Evolutionary conservation across 306 rosid genomes (phyloP), one percentile per base, ranked within the genome.

Genomic region (Ormosia semicastrata): DNA sequence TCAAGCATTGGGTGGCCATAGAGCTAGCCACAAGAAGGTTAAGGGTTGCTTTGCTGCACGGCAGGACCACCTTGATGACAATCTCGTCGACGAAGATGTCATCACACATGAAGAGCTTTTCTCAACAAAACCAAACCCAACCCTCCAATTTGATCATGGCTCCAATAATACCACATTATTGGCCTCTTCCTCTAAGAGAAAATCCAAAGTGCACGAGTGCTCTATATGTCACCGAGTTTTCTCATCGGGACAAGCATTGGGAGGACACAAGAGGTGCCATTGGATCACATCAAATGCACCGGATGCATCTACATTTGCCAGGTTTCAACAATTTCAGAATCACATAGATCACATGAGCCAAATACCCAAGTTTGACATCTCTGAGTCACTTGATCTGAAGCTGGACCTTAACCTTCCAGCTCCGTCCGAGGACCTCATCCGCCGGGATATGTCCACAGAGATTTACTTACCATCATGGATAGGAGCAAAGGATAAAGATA

Each of bases 21-120:
- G 99, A 65, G 99, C 99, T 0, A 92, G 97, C 87, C 98, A 95
- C 83, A 95, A 95, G 81, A 95, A 95, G 37, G 99, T 95, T 36
- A 95, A 95, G 40, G 99, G 99, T 0, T 95, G 99, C 75, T 93
- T 89, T n/a, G 99, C 98, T 0, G 92, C 98, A 10, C 81, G 90
- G 7, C 87, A 92, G 0, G 93, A 91, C 73, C 88, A 86, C 34
- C 68, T 57, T 3, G 90, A 89, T 0, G 91, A 94, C 4, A 52
- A 71, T 3, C 69, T 78, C 1, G 87, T 77, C 0, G 92, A 93
- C 6, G 92, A 95, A 32, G 97, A 95, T 14, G 86, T 79, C 1
- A 85, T 87, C 36, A 85, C 86, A 0, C 89, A 89, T 2, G 96
- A 92, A 14, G 92, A 90, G 0, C 82, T 89, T 33, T 84, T 88